Conservation (phyloP, 208 protist genomes). For the Jaenimonas drosophilae region DNA sequence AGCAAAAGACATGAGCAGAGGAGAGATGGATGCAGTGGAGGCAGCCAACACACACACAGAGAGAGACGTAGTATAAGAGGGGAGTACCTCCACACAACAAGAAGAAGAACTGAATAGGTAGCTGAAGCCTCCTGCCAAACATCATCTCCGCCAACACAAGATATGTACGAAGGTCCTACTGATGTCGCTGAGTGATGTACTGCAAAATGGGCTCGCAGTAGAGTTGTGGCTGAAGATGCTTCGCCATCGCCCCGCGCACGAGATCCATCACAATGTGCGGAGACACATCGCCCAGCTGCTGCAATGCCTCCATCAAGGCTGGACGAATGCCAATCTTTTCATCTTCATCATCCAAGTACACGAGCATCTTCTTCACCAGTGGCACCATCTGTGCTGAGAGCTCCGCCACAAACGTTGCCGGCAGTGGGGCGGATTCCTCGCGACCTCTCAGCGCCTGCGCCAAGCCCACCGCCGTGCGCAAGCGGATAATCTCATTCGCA, state of each 20-base stretch:
- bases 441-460: conserved; percentile 11
- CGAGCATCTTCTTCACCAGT: conserved; percentile 59
- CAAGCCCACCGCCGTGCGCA: conserved; percentile 33
- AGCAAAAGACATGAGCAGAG: conserved; percentile 7
- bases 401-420: conserved; percentile 29
- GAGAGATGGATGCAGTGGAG: background rate
- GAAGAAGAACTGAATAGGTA: no score
- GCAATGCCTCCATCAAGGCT: conserved; percentile 29
- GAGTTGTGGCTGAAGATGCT: conserved; percentile 35
- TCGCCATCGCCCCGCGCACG: conserved; percentile 18
- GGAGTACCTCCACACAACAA: background rate
- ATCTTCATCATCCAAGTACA: conserved; percentile 80
- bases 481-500: conserved; percentile 51
- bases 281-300: conserved; percentile 38
- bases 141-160: no score
- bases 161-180: no score
- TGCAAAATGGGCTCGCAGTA: conserved; percentile 41
- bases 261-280: conserved; percentile 54
- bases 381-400: conserved; percentile 57
- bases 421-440: conserved; percentile 4
- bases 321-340: conserved; percentile 43
- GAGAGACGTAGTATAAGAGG: background rate
- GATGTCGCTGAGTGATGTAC: conserved; percentile 31
- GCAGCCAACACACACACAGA: conserved; percentile 3
- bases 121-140: no score